Conservation (phyloP, 2,329 filamentous ascomycete species). For the Penicillium aurantiogriseum region DNA sequence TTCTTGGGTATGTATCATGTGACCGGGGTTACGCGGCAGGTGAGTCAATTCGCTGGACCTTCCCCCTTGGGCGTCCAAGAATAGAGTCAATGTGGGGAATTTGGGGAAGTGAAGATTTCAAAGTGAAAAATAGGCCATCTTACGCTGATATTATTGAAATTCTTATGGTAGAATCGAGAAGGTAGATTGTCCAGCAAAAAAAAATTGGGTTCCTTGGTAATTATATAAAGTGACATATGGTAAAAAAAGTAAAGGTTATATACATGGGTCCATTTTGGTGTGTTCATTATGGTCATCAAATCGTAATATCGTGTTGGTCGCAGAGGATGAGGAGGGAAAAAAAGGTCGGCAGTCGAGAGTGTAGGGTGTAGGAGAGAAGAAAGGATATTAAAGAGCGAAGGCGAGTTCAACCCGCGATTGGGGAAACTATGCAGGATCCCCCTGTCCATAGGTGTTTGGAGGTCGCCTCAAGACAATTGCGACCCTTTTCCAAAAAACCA, state of each 20-base stretch:
- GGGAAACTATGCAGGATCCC: constrained; percentile 13
- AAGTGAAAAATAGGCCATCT: too few relatives aligned
- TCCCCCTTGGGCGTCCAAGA: constrained; percentile 3
- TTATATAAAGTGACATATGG: constrained; percentile 3
- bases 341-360: neutral
- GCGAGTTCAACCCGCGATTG: constrained; percentile 7
- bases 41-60: constrained; percentile 12
- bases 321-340: neutral
- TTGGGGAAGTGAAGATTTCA: neutral
- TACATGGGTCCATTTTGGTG: constrained; percentile 17
- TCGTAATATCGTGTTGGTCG: constrained; percentile 18
- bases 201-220: neutral
- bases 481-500: constrained; percentile 28
- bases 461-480: constrained; percentile 30
- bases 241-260: constrained; percentile 2
- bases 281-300: constrained; percentile 16
- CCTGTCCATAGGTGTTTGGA: constrained; percentile 30
- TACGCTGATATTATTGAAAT: neutral
- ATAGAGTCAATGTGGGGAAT: constrained; percentile 8
- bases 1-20: neutral
- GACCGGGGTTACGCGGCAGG: constrained; percentile 9
- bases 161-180: neutral
- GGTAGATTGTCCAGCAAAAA: constrained; percentile 8
- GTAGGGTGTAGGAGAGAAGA: neutral
- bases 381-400: neutral